Evolutionary conservation across 768 basidiomycete species (phyloP).

Genomic region (Piloderma croceum): DNA sequence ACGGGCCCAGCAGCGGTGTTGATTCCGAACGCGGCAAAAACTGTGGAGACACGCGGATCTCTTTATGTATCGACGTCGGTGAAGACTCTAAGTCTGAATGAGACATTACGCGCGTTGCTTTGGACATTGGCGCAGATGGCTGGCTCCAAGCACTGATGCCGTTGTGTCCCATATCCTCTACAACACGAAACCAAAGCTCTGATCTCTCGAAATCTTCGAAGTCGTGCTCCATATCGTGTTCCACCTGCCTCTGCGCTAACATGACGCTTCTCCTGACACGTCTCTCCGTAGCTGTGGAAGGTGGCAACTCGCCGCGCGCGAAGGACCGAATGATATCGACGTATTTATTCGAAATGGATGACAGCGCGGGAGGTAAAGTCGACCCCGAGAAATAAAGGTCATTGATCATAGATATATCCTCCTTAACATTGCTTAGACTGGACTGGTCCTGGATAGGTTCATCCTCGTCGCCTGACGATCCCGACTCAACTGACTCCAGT

Average conservation of each 20-base stretch:
- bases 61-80: background rate
- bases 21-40: conserved; percentile 30
- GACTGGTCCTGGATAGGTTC: conserved; percentile 52
- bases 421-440: conserved; percentile 59
- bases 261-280: conserved; percentile 76
- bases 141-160: conserved; percentile 5
- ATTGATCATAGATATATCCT: conserved; percentile 87
- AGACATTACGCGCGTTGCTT: too few species aligned
- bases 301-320: conserved; percentile 42
- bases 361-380: conserved; percentile 51
- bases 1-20: conserved; percentile 26
- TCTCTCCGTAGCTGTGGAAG: conserved; percentile 36
- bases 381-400: conserved; percentile 75
- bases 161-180: conserved; percentile 45
- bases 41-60: conserved; percentile 5
- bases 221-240: conserved; percentile 86
- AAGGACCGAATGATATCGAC: conserved; percentile 66
- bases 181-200: conserved; percentile 88
- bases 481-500: conserved; percentile 70
- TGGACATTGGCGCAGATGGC: background rate
- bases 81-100: background rate
- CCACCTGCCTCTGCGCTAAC: conserved; percentile 78
- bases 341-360: conserved; percentile 64
- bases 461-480: conserved; percentile 52
- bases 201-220: conserved; percentile 85